Evolutionary conservation across 768 basidiomycete species (phyloP), one percentile per base, ranked within the genome.

Genomic region (Ramaria rubella): DNA sequence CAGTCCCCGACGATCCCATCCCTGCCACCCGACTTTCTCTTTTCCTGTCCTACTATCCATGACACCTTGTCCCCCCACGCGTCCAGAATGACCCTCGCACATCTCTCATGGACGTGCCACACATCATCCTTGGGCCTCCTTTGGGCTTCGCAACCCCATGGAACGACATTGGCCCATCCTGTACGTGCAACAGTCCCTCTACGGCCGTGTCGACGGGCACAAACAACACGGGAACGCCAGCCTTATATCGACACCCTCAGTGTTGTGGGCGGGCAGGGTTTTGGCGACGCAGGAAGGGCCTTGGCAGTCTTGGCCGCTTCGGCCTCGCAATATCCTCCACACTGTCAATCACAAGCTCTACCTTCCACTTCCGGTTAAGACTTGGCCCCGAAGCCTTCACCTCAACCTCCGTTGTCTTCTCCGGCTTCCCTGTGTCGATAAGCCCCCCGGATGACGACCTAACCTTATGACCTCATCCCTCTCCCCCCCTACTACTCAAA

Each of bases 1-100:
- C 96, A 75, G 68, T 90, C 94, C 67, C 84, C 91, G 11, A 89
- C 88, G 61, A 99, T 90, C 7, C 79, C 83, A 64, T 92, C 88
- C 24, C 89, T 3, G 94, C 94, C 86, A 86, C 0, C 96, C 86
- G 56, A 80, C 76, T 54, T 69, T 73, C 65, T 80, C 78, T 62
- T 68, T 78, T 73, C 59, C 63, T 17, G 62, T 56, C 11, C 61
- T 46, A 11, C 62, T 65, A 4, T 61, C 67, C 1, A 65, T 69
- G 82, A 80, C 5, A 85, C 66, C 40, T 81, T 82, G 64, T 93
- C 92, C 23, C 94, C 81, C 86, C 92, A 95, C 0, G 94, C 92
- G 68, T 97, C 93, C 0, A 94, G 95, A 7, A 96, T 77, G 15
- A 90, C 79, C 38, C 75, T 80, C 5, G 87, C 92, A 65, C 92